phyloP scores from a whole-genome alignment of 2,329 filamentous ascomycete species.

The Diaporthe sp. region DNA sequence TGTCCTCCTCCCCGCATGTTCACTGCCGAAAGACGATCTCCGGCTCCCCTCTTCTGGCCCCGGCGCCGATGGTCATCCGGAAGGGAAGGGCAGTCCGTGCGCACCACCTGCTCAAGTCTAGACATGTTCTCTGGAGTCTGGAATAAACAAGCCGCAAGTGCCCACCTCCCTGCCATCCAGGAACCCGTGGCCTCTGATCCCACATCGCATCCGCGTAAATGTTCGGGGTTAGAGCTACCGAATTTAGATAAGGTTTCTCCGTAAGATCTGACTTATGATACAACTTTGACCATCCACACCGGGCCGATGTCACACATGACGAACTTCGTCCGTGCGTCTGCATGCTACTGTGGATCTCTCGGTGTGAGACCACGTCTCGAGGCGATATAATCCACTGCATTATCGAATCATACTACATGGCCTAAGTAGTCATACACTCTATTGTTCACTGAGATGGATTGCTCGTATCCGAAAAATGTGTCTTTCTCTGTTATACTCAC shows the following conservation, averaged over 20 bases:
- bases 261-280: slow-evolving; percentile 30
- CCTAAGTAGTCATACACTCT: neutral
- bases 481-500: neutral
- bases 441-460: neutral
- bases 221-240: neutral
- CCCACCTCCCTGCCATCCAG: neutral
- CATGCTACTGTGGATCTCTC: slow-evolving; percentile 10
- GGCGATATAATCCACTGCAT: neutral
- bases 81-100: neutral
- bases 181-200: neutral
- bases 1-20: neutral
- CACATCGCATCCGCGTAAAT: neutral
- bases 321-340: slow-evolving; percentile 21
- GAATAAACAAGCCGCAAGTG: neutral
- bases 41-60: slow-evolving; percentile 4
- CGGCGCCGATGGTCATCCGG: neutral
- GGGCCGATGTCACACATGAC: slow-evolving; percentile 17
- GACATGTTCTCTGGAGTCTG: neutral
- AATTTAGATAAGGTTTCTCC: slow-evolving; percentile 23
- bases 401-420: neutral
- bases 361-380: neutral
- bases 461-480: neutral
- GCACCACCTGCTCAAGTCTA: neutral
- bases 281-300: neutral
- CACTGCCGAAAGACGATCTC: neutral